Conservation (phyloP, 352 stramenopile species). For the Phytophthora boehmeriae region DNA sequence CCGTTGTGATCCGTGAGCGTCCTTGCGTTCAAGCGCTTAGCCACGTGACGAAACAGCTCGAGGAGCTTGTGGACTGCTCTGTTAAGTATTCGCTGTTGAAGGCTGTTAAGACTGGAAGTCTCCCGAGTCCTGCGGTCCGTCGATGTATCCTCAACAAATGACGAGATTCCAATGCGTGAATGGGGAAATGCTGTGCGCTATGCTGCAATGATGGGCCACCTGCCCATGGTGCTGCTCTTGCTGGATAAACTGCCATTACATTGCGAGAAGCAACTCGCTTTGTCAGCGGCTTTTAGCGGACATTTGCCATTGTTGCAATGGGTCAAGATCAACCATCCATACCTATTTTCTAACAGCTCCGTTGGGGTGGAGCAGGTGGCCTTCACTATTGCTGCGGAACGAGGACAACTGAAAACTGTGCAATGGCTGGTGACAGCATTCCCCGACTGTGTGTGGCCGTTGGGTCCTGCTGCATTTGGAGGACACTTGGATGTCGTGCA, state of each 20-base stretch:
- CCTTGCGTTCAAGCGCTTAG: background rate
- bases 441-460: too few relatives aligned
- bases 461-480: too few relatives aligned
- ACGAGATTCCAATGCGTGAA: too few relatives aligned
- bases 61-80: slow-evolving; percentile 8
- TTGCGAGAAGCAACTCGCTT: background rate
- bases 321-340: background rate
- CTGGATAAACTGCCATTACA: background rate
- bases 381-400: background rate
- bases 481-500: too few relatives aligned
- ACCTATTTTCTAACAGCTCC: background rate
- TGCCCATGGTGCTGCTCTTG: background rate
- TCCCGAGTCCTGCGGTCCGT: background rate
- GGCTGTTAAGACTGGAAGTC: slow-evolving; percentile 2
- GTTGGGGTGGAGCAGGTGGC: background rate
- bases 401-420: background rate
- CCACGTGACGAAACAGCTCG: slow-evolving; percentile 1
- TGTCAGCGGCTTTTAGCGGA: slow-evolving; percentile 1
- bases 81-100: background rate
- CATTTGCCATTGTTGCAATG: slow-evolving; percentile 6
- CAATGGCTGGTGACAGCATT: too few relatives aligned
- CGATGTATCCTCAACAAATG: too few relatives aligned
- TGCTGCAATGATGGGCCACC: background rate
- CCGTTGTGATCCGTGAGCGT: background rate
- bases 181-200: too few relatives aligned